Conservation (phyloP, 352 stramenopile species). For the Pythium guiyangense region DNA sequence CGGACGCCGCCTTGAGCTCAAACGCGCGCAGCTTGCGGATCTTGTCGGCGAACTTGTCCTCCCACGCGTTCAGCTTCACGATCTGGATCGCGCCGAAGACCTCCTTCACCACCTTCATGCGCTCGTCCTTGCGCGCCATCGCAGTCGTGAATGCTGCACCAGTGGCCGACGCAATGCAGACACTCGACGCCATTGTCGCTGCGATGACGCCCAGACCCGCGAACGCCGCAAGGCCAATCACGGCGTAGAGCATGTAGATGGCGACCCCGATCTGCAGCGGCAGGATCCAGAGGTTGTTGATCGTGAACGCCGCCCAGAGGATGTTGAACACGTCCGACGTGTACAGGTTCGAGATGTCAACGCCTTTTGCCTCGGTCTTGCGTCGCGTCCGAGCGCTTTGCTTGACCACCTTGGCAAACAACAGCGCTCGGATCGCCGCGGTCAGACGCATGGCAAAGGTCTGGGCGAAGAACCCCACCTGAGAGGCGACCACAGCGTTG, state of each 20-base stretch:
- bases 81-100: constrained; percentile 90
- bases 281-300: constrained; percentile 55
- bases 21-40: constrained; percentile 41
- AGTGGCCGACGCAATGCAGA: constrained; percentile 38
- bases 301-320: constrained; percentile 39
- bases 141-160: constrained; percentile 54
- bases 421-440: constrained; percentile 27
- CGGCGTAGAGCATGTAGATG: constrained; percentile 33
- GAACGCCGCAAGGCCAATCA: constrained; percentile 32
- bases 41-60: constrained; percentile 62
- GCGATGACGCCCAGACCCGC: constrained; percentile 32
- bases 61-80: constrained; percentile 94
- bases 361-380: constrained; percentile 14
- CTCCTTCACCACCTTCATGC: constrained; percentile 90
- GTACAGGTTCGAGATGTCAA: constrained; percentile 92
- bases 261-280: constrained; percentile 31
- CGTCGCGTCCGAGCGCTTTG: constrained; percentile 17
- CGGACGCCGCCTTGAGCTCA: constrained; percentile 51
- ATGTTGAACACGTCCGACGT: constrained; percentile 82
- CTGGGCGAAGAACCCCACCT: constrained; percentile 22
- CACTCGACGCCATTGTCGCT: constrained; percentile 27
- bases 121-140: constrained; percentile 82
- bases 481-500: constrained; percentile 21
- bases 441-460: constrained; percentile 26
- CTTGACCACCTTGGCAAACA: no score